A percentile compares a stretch with the other conserved stretches of the same genome.
phyloP scores from a whole-genome alignment of 73 alveolate species.

The Paramecium sexaurelia region DNA sequence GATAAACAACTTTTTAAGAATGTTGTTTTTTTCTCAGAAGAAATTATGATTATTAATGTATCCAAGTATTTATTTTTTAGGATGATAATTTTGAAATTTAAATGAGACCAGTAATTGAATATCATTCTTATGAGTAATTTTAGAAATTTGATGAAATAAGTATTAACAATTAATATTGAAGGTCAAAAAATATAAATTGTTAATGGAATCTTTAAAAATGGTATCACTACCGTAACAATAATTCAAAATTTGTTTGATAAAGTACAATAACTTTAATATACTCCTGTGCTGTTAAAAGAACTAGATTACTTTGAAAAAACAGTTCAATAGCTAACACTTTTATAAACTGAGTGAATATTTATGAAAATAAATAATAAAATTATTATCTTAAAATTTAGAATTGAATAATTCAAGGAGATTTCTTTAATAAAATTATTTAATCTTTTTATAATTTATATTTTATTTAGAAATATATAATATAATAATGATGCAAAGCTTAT shows the following conservation, averaged over 20 bases:
- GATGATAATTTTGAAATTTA: constrained; percentile 9
- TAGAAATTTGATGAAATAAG: neutral
- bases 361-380: neutral
- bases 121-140: neutral
- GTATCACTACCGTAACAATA: neutral
- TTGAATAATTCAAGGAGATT: neutral
- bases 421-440: neutral
- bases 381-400: neutral
- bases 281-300: constrained; percentile 9
- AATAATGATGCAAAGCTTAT: neutral
- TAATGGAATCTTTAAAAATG: neutral
- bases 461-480: neutral
- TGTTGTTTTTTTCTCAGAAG: neutral
- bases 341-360: neutral
- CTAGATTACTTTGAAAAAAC: neutral
- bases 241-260: neutral
- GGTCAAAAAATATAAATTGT: neutral
- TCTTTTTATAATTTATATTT: neutral
- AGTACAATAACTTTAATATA: neutral
- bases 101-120: neutral
- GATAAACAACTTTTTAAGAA: neutral
- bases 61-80: neutral
- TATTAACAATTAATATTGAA: neutral
- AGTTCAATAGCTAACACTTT: neutral
- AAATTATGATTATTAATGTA: neutral